Evolutionary conservation across 345 rosid species (phyloP).

Genomic region (Hypericum androsaemum): DNA sequence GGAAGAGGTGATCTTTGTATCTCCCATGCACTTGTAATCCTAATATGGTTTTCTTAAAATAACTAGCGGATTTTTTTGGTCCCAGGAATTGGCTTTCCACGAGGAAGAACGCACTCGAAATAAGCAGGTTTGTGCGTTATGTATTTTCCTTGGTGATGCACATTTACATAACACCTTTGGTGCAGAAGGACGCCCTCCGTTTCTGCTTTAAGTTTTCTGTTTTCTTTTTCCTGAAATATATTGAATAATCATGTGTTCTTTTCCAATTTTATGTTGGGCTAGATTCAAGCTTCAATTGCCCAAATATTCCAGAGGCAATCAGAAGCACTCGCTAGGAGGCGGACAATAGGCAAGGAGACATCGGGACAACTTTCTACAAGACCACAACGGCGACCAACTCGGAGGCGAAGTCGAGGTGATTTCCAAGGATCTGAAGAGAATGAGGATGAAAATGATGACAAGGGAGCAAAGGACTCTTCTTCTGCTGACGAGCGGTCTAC

Average conservation of each 20-base stretch:
- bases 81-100: background rate
- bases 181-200: too few species aligned
- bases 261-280: background rate
- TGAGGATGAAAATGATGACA: conserved; percentile 60
- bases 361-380: conserved; percentile 29
- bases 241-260: background rate
- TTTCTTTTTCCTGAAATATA: background rate
- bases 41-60: conserved; percentile 8
- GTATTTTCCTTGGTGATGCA: too few species aligned
- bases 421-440: conserved; percentile 54
- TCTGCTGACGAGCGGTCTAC: conserved; percentile 58
- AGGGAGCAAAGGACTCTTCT: conserved; percentile 59
- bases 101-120: background rate
- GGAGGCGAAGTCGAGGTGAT: conserved; percentile 52
- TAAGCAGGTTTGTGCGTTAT: background rate
- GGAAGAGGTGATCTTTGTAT: conserved; percentile 46
- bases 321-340: conserved; percentile 63
- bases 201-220: background rate
- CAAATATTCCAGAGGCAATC: conserved; percentile 70
- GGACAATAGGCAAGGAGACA: conserved; percentile 44
- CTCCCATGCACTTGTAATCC: conserved; percentile 2
- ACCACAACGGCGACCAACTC: conserved; percentile 42
- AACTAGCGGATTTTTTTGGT: conserved; percentile 2
- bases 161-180: too few species aligned
- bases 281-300: conserved; percentile 95